Evolutionary conservation across 495 filamentous ascomycete species (phyloP), one percentile per base, ranked within the genome.

Genomic region (Penicillium cinerascens): DNA sequence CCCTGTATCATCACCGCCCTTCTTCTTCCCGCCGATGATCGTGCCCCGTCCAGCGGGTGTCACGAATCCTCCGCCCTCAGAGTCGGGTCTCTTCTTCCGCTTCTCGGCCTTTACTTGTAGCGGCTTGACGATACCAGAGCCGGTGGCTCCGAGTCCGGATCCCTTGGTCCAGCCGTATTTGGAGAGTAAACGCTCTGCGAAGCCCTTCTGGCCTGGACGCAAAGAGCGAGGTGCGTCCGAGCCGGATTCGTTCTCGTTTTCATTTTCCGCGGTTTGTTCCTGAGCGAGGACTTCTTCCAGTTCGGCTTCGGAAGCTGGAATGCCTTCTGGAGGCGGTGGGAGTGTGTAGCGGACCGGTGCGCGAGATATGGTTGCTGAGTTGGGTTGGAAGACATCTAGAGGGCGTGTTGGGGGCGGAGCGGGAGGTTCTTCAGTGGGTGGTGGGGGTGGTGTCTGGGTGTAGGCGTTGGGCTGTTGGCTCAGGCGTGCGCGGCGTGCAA

Each of bases 91-190:
- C 71, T 90, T 91, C 67, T 87, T 87, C 42, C 78, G 80, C 75
- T 93, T 93, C 53, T 95, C 87, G 18, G 91, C 77, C 54, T 95
- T 82, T 13, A 92, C 89, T 43, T 84, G 83, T 23, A 97, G 70
- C 4, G 92, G 87, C 15, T 88, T 85, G 27, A 87, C 78, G 56
- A 97, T 96, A 42, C 93, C 93, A 26, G 83, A 81, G 10, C 80
- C 81, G 43, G 82, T 79, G 2, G 89, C 89, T 53, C 93, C 93
- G 11, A 98, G 80, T 3, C 93, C 93, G 40, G 84, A 79, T 18
- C 95, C 95, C 55, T 89, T 86, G 10, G 81, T 87, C 90, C 92
- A 96, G 45, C 95, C 95, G 66, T 93, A 91, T 59, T 96, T 97
- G 25, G 84, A 79, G 79, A 98, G 87, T 26, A 96, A 78, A 21